A percentile compares a stretch with the other conserved stretches of the same genome.
Evolutionary conservation across 2,329 filamentous ascomycete species (phyloP).

Genomic region (Aspergillus hiratsukae): DNA sequence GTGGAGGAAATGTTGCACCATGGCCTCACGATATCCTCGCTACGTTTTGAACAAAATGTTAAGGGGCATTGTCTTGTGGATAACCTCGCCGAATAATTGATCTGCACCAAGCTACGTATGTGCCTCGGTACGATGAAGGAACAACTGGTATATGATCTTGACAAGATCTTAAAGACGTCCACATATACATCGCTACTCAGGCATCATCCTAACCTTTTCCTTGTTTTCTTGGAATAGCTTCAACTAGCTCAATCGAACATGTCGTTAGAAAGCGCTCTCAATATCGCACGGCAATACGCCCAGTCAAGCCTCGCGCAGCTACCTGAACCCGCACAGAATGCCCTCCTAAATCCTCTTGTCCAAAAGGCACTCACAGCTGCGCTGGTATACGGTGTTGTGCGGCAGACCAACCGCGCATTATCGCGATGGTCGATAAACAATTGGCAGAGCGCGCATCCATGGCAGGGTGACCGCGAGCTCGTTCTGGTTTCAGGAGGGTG

Average conservation of each 20-base stretch:
- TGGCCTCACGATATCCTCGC: not conserved
- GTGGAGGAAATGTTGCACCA: not conserved
- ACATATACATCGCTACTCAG: not conserved
- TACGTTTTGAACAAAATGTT: not conserved
- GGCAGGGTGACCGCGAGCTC: slow-evolving; percentile 26
- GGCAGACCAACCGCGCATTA: slow-evolving; percentile 26
- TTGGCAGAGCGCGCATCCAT: slow-evolving; percentile 22
- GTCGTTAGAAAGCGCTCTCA: slow-evolving; percentile 14
- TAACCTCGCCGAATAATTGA: not conserved
- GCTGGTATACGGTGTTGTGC: slow-evolving; percentile 21
- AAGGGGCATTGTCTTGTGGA: not conserved
- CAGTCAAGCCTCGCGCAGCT: slow-evolving; percentile 22
- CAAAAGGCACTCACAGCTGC: slow-evolving; percentile 24
- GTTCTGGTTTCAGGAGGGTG: slow-evolving; percentile 35
- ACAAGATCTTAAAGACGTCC: not conserved
- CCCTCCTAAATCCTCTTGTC: slow-evolving; percentile 23
- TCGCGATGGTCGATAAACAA: slow-evolving; percentile 28
- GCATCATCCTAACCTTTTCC: not conserved
- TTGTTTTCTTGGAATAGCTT: not conserved
- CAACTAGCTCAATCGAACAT: slow-evolving; percentile 6
- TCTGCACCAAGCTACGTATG: not conserved
- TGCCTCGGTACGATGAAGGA: not conserved
- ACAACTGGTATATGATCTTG: not conserved
- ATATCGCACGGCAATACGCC: slow-evolving; percentile 21
- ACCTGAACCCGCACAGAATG: slow-evolving; percentile 23